Percentiles rank a stretch among this genome's conserved stretches.
These are phyloP conservation scores for Xylariaceae sp. DNA, from an alignment of 2,329 filamentous ascomycete species.

Conservation along the genomic window DNA sequence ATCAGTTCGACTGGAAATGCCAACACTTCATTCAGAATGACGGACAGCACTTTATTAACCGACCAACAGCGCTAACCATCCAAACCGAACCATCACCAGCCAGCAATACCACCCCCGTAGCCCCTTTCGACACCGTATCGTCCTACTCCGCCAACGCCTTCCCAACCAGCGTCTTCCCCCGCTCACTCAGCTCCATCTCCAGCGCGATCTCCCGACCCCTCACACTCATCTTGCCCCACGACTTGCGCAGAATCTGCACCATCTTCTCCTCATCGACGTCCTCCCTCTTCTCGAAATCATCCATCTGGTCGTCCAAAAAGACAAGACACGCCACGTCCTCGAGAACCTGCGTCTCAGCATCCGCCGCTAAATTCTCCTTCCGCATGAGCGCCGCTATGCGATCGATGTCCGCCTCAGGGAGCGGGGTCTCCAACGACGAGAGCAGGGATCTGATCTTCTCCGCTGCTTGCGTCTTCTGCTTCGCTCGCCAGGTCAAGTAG, in stretches of 20 bases:
- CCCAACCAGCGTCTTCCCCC: slow-evolving; percentile 55
- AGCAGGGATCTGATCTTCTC: slow-evolving; percentile 52
- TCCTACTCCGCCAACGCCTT: slow-evolving; percentile 50
- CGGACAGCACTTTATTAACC: no score
- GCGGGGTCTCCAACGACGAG: background rate
- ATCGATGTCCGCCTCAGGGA: slow-evolving; percentile 47
- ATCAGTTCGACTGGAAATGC: no score
- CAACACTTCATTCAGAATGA: no score
- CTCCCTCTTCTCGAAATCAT: slow-evolving; percentile 64
- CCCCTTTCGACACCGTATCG: no score
- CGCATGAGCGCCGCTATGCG: slow-evolving; percentile 67
- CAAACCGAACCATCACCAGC: no score
- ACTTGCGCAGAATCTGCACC: slow-evolving; percentile 64
- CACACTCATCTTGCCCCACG: slow-evolving; percentile 70
- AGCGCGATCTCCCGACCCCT: slow-evolving; percentile 60
- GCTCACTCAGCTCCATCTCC: slow-evolving; percentile 58
- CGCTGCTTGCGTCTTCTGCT: slow-evolving; percentile 62
- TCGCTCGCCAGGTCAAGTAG: slow-evolving; percentile 75
- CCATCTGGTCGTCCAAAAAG: slow-evolving; percentile 82
- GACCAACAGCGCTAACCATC: no score
- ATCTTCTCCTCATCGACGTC: slow-evolving; percentile 72
- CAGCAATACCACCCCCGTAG: no score
- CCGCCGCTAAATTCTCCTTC: slow-evolving; percentile 66
- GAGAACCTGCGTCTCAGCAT: slow-evolving; percentile 65
- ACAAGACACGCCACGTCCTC: slow-evolving; percentile 86